Percentiles rank a stretch among this genome's conserved stretches.
Evolutionary conservation across 768 basidiomycete species (phyloP).

Genomic region (Cyclocybe aegerita): DNA sequence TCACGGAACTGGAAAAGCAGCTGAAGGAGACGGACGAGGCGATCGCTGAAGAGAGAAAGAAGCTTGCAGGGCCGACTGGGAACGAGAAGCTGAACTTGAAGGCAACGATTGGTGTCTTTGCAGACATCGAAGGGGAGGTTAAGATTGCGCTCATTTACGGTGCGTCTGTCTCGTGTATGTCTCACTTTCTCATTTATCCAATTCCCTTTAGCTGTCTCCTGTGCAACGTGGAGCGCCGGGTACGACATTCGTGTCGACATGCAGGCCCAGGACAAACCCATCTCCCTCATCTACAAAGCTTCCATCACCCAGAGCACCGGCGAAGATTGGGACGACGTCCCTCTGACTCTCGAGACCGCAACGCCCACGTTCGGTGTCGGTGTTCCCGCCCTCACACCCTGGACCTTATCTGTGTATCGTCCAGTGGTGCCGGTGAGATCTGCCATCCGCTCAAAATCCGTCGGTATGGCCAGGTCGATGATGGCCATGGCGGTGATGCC

Average conservation of each 20-base stretch:
- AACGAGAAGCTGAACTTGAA: conserved; percentile 27
- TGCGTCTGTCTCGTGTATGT: conserved; percentile 10
- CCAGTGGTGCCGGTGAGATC: not conserved
- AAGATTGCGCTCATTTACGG: conserved; percentile 40
- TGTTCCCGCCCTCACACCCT: conserved; percentile 35
- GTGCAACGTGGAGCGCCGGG: conserved; percentile 35
- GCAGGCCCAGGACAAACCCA: conserved; percentile 35
- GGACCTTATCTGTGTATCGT: conserved; percentile 30
- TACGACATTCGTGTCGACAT: conserved; percentile 45
- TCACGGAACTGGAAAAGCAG: conserved; percentile 27
- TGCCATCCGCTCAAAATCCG: too few species aligned
- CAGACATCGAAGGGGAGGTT: conserved; percentile 33
- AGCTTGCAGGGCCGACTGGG: conserved; percentile 11
- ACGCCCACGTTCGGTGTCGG: conserved; percentile 38
- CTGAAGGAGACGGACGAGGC: conserved; percentile 21
- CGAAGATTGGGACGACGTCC: conserved; percentile 44
- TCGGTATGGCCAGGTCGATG: too few species aligned
- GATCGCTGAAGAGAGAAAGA: conserved; percentile 21
- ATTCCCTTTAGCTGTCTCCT: conserved; percentile 29
- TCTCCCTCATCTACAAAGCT: conserved; percentile 40
- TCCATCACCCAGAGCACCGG: conserved; percentile 40
- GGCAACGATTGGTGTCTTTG: conserved; percentile 36
- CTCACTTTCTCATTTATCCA: not conserved
- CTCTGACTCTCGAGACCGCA: conserved; percentile 42
- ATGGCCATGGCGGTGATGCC: not conserved